Evolutionary conservation across 2,329 filamentous ascomycete genomes (phyloP), one percentile per base, ranked within the genome.

Genomic region (Coniochaeta pulveracea): DNA sequence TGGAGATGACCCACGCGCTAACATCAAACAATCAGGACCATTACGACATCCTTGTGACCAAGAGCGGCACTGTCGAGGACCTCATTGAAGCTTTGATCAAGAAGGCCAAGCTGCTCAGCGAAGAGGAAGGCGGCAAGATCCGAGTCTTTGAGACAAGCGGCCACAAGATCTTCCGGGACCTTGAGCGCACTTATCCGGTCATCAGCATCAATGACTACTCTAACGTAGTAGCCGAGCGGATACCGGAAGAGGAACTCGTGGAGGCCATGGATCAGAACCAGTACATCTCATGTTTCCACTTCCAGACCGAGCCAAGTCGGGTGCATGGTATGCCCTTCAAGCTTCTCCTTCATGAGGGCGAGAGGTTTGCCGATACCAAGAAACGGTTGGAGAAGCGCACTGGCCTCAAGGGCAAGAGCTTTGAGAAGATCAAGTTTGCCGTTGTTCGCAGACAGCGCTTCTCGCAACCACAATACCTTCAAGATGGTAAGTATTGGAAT

Each of bases 381-480:
- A 85, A 93, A 60, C 77, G 91, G n/a, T 65, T 98, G 4, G 88
- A 91, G 46, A 89, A 88, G 56, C 72, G 89, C 38, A 94, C 85
- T 1, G 88, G 88, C 17, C 79, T 98, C 60, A 95, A 95, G 59
- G 93, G 91, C 56, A 98, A 98, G 66, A 85, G 85, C 43, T 88
- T 98, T 45, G 89, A 98, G 57, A 96, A 96, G 67, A 91, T 98
- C 57, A 95, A 93, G 58, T 95, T 98, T 63, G 83, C 86, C 6
- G 59, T 93, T 19, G 72, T 95, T 33, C 66, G 77, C 54, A 68
- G 82, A 52, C 69, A 75, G 33, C 64, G 66, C 26, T 93, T 84
- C 57, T 76, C 81, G 24, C 85, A 81, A 50, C 81, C 86, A 17
- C 71, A 76, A 38, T 93, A 93, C 60, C 64, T 98, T 29, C 76